Evolutionary conservation across 306 rosid genomes (phyloP), one percentile per base, ranked within the genome.

Genomic region (Vachellia pachyceras): DNA sequence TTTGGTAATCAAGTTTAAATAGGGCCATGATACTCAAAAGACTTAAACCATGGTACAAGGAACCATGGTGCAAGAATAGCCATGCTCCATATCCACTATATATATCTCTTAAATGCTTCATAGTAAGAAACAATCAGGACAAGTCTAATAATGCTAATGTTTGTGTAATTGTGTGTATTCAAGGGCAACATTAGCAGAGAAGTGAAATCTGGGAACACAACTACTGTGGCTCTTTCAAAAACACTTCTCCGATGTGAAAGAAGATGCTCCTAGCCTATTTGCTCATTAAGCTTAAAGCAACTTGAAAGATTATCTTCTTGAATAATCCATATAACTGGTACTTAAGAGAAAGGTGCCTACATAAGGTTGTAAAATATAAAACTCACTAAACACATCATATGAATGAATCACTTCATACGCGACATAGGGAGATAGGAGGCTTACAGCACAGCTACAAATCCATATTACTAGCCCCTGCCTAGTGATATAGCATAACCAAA

Each of bases 321-420:
- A 92, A 95, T 84, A 85, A 95, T 90, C 98, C 99, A 95, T 86
- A 95, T 84, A 76, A 95, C 78, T 77, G 99, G 98, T 69, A 95
- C 77, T 14, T 96, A 89, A 92, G 91, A 90, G 89, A 95, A 95
- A 55, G 99, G 99, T 84, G 90, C 99, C 94, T 95, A 98, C 98
- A 93, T 95, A 86, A 95, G 93, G 96, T 98, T 95, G 98, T 93
- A 82, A 82, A 86, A 93, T 89, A 91, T 93, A 89, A 88, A 90
- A 91, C 86, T 85, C 86, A 90, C 93, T 86, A 84, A 91, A 84
- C 89, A 85, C 57, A 87, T 80, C 77, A 88, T 85, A 88, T 85
- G 67, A 84, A 70, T 45, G 10, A 52, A 76, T 70, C 10, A 2
- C 75, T 64, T 50, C 63, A 36, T 50, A 36, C 61, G 79, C 61